A percentile compares a stretch with the other conserved stretches of the same genome.
Evolutionary conservation across 192 early-diverging fungal genomes (phyloP).

Genomic region (Cladochytrium replicatum): DNA sequence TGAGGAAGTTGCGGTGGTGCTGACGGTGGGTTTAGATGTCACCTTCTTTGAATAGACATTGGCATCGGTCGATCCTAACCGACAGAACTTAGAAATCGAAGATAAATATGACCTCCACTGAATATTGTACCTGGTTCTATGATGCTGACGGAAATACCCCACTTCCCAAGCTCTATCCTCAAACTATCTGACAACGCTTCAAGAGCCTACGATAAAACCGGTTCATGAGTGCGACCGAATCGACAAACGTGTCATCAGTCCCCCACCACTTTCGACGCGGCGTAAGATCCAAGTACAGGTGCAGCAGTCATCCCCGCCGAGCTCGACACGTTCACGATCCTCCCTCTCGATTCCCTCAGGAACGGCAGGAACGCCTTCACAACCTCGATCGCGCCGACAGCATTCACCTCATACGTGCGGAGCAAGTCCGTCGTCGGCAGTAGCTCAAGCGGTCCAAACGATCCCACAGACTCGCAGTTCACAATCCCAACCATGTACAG

Average conservation of each 20-base stretch:
- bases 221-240: neutral
- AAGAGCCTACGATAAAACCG: conserved; percentile 1
- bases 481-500: conserved; percentile 28
- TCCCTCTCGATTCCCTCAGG: conserved; percentile 19
- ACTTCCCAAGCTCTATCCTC: conserved; percentile 26
- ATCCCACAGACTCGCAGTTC: conserved; percentile 24
- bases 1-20: too few species aligned
- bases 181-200: conserved; percentile 28
- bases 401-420: conserved; percentile 29
- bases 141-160: conserved; percentile 29
- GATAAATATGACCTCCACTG: too few species aligned
- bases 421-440: conserved; percentile 16
- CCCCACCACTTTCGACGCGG: conserved; percentile 24
- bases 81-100: too few species aligned
- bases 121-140: conserved; percentile 31
- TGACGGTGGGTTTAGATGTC: too few species aligned
- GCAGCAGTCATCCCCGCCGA: conserved; percentile 23
- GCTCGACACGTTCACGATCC: conserved; percentile 35
- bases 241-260: too few species aligned
- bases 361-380: conserved; percentile 27
- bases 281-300: conserved; percentile 31
- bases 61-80: too few species aligned
- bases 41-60: too few species aligned
- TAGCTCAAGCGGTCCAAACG: conserved; percentile 24
- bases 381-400: conserved; percentile 28